Evolutionary conservation across 306 rosid species (phyloP).

Genomic region (Glycine tomentella): DNA sequence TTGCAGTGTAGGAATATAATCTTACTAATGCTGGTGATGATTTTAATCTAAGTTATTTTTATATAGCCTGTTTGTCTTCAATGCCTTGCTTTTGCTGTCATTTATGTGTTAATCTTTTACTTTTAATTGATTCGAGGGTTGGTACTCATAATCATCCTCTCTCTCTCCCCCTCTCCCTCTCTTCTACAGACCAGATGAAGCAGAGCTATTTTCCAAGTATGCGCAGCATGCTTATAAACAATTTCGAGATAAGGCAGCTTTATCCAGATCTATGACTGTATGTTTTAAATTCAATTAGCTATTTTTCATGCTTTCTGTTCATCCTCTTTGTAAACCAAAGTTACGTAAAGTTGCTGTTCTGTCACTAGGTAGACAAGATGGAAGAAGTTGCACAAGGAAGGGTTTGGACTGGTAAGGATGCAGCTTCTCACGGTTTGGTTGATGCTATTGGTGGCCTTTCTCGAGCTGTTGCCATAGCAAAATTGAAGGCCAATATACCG

Average conservation of each 20-base stretch:
- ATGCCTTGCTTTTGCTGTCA: constrained; percentile 1
- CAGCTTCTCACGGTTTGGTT: constrained; percentile 79
- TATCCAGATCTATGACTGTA: constrained; percentile 90
- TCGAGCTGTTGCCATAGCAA: constrained; percentile 92
- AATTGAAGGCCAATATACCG: constrained; percentile 90
- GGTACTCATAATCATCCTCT: background rate
- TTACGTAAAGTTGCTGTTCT: constrained; percentile 18
- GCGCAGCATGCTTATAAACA: constrained; percentile 77
- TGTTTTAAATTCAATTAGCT: constrained; percentile 37
- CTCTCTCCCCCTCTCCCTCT: background rate
- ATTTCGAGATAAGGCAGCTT: constrained; percentile 92
- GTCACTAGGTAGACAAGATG: constrained; percentile 84
- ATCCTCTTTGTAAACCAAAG: constrained; percentile 16
- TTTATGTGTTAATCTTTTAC: constrained; percentile 2
- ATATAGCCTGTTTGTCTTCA: constrained; percentile 11
- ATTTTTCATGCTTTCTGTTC: background rate
- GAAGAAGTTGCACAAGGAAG: constrained; percentile 97
- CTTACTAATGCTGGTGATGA: constrained; percentile 5
- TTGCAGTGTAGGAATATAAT: constrained; percentile 2
- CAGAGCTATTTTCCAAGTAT: constrained; percentile 83
- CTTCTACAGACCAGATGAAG: constrained; percentile 83
- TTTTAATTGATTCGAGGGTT: constrained; percentile 20
- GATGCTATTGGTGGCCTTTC: constrained; percentile 96
- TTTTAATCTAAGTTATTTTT: background rate
- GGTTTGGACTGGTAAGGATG: constrained; percentile 93